A percentile compares a stretch with the other conserved stretches of the same genome.
Evolutionary conservation across 805 yeast genomes (phyloP).

Genomic region (Metschnikowia rubicola): DNA sequence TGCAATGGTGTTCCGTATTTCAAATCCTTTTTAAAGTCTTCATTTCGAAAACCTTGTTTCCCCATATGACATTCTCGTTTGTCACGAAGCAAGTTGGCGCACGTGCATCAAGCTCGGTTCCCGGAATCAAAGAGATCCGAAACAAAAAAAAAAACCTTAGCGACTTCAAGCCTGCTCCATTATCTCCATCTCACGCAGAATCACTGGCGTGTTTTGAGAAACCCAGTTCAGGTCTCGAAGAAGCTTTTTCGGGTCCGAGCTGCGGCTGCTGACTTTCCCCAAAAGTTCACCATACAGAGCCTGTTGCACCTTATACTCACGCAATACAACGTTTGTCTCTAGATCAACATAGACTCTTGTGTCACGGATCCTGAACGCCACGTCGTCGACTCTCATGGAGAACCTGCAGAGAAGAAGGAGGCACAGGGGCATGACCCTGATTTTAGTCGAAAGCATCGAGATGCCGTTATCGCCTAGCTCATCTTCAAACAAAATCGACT

Average conservation of each 20-base stretch:
- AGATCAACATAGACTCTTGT: conserved; percentile 82
- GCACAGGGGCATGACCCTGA: conserved; percentile 85
- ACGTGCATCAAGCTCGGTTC: too few relatives aligned
- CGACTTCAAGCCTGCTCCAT: neutral
- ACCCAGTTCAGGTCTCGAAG: conserved; percentile 74
- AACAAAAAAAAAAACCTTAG: neutral
- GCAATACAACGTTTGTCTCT: conserved; percentile 54
- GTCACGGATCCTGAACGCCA: conserved; percentile 77
- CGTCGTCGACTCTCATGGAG: conserved; percentile 87
- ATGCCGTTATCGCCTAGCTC: conserved; percentile 97
- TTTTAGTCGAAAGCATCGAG: conserved; percentile 68
- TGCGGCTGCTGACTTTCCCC: conserved; percentile 23
- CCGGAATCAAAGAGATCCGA: too few relatives aligned
- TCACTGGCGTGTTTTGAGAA: conserved; percentile 57
- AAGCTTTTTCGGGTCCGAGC: conserved; percentile 40
- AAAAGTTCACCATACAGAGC: conserved; percentile 31
- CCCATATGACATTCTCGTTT: too few relatives aligned
- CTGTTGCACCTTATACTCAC: conserved; percentile 72
- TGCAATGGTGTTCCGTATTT: too few relatives aligned
- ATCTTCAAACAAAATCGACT: conserved; percentile 85
- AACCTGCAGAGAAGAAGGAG: conserved; percentile 70
- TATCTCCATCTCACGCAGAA: conserved; percentile 21
- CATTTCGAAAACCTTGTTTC: too few relatives aligned
- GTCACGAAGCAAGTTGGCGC: too few relatives aligned
- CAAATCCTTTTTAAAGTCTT: too few relatives aligned